These are phyloP conservation scores for Metschnikowia arizonensis DNA, from an alignment of 805 yeast genomes.

Conservation along the genomic window DNA sequence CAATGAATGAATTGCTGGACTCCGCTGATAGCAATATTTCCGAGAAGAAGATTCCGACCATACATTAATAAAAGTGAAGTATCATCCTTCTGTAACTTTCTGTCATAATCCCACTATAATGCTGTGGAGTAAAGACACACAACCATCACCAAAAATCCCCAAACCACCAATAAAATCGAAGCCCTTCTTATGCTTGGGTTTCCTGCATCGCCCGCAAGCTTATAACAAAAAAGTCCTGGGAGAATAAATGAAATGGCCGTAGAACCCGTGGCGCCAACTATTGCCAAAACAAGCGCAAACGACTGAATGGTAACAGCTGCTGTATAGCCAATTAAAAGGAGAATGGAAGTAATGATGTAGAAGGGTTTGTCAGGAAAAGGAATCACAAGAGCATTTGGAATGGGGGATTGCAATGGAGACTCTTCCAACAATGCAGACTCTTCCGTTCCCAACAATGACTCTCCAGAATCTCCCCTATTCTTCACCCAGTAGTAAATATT, in stretches of 20 bases:
- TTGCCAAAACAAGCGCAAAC: constrained; percentile 63
- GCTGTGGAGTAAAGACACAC: constrained; percentile 35
- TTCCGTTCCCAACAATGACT: neutral
- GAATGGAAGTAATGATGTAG: constrained; percentile 43
- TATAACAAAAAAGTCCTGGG: constrained; percentile 74
- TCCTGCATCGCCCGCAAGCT: constrained; percentile 41
- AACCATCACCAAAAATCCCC: constrained; percentile 55
- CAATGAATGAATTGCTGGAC: constrained; percentile 1
- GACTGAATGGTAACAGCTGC: constrained; percentile 58
- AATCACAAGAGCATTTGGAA: constrained; percentile 24
- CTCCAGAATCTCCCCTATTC: too few relatives aligned
- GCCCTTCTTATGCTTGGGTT: constrained; percentile 35
- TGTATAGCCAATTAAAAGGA: constrained; percentile 47
- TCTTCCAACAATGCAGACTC: neutral
- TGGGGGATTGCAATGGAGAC: neutral
- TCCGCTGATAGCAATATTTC: neutral
- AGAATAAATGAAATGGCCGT: constrained; percentile 72
- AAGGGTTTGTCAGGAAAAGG: constrained; percentile 48
- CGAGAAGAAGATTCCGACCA: neutral
- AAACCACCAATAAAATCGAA: constrained; percentile 43
- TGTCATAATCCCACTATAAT: too few relatives aligned
- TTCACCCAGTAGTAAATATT: constrained; percentile 57
- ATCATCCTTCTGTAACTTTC: too few relatives aligned
- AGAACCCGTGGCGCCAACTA: constrained; percentile 83
- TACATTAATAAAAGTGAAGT: neutral